Conservation (phyloP, 345 rosid species). For the Pistacia vera region DNA sequence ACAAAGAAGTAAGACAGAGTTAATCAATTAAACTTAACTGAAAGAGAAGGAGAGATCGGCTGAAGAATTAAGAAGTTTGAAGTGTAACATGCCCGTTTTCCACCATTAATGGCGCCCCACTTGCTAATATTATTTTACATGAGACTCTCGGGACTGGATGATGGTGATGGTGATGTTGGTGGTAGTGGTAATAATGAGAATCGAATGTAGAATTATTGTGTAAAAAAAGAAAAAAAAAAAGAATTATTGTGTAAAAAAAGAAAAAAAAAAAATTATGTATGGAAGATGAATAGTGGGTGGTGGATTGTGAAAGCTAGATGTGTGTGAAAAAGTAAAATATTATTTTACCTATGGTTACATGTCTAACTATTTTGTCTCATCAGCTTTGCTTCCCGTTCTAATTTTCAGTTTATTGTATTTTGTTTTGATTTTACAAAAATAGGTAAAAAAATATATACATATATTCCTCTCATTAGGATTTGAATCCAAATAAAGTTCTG, state of each 20-base stretch:
- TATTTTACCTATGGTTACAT: no score
- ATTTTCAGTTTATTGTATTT: no score
- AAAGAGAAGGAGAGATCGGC: background rate
- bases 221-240: background rate
- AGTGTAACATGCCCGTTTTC: background rate
- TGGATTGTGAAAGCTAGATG: background rate
- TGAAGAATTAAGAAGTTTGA: background rate
- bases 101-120: background rate
- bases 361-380: no score
- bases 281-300: background rate
- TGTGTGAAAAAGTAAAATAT: background rate
- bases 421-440: no score
- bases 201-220: background rate
- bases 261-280: background rate
- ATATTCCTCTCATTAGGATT: no score
- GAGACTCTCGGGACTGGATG: background rate
- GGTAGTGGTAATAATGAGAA: constrained; percentile 6
- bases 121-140: background rate
- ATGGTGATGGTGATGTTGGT: background rate
- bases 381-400: no score
- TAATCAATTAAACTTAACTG: background rate
- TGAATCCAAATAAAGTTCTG: no score
- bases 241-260: background rate
- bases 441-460: no score
- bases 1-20: background rate